Conservation (phyloP, 2,329 filamentous ascomycete species). For the Geosmithia putterillii region DNA sequence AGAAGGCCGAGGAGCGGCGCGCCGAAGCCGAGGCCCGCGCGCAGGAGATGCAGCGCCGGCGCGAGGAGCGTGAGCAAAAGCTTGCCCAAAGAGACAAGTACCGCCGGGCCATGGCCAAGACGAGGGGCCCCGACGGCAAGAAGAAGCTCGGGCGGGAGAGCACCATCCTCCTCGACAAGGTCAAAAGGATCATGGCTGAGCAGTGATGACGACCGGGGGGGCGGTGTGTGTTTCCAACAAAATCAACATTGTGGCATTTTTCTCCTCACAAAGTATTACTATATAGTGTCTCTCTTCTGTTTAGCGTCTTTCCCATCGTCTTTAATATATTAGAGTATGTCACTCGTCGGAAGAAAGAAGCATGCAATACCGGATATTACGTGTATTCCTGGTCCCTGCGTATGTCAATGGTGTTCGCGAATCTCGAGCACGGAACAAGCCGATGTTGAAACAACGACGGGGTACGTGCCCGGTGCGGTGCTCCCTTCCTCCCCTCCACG, state of each 20-base stretch:
- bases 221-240: not conserved
- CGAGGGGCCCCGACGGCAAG: constrained; percentile 62
- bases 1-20: constrained; percentile 28
- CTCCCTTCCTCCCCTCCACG: too few species aligned
- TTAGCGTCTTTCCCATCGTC: not conserved
- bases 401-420: too few species aligned
- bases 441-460: too few species aligned
- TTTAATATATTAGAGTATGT: too few species aligned
- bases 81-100: constrained; percentile 53
- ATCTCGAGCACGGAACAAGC: too few species aligned
- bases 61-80: constrained; percentile 53
- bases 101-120: constrained; percentile 59
- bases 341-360: too few species aligned
- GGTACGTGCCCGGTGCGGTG: too few species aligned
- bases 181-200: constrained; percentile 53
- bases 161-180: constrained; percentile 62
- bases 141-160: constrained; percentile 76
- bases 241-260: not conserved
- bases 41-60: constrained; percentile 30
- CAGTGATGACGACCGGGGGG: not conserved
- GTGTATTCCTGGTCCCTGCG: too few species aligned
- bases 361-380: too few species aligned
- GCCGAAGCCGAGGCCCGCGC: constrained; percentile 27
- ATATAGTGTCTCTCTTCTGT: not conserved
- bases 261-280: too few species aligned